A percentile compares a stretch with the other conserved stretches of the same genome.
Evolutionary conservation across 2,329 filamentous ascomycete species (phyloP).

Genomic region (Talaromyces pinophilus): DNA sequence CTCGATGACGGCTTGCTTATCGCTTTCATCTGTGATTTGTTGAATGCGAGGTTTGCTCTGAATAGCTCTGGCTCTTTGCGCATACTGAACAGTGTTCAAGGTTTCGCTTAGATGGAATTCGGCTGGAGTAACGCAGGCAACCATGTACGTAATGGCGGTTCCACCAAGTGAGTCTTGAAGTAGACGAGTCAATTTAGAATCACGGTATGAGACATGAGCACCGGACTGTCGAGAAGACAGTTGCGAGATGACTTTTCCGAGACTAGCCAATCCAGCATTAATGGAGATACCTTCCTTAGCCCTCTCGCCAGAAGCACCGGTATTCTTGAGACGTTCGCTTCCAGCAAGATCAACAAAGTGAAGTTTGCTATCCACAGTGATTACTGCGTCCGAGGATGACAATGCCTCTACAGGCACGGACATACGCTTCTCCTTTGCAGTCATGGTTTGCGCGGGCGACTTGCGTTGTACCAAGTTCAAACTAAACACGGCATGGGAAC

Average conservation of each 20-base stretch:
- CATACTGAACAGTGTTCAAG: slow-evolving; percentile 95
- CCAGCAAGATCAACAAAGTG: slow-evolving; percentile 98
- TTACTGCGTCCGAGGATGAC: slow-evolving; percentile 60
- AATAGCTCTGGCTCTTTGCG: slow-evolving; percentile 90
- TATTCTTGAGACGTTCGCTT: slow-evolving; percentile 96
- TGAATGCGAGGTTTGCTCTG: slow-evolving; percentile 98
- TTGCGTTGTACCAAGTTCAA: slow-evolving; percentile 86
- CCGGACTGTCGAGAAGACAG: slow-evolving; percentile 85
- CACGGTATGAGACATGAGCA: slow-evolving; percentile 93
- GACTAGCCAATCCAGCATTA: slow-evolving; percentile 88
- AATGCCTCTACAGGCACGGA: slow-evolving; percentile 84
- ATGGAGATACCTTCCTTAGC: slow-evolving; percentile 97
- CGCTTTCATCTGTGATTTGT: slow-evolving; percentile 80
- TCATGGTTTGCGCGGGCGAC: slow-evolving; percentile 43
- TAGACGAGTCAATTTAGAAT: slow-evolving; percentile 93
- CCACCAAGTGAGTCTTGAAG: slow-evolving; percentile 95
- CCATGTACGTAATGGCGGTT: slow-evolving; percentile 99
- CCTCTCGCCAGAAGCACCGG: slow-evolving; percentile 88
- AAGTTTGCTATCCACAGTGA: slow-evolving; percentile 95
- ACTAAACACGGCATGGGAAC: slow-evolving; percentile 96
- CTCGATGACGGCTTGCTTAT: slow-evolving; percentile 92
- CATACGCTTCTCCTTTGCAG: slow-evolving; percentile 74
- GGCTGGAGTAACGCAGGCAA: slow-evolving; percentile 94
- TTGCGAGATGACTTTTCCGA: slow-evolving; percentile 98
- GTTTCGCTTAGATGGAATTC: slow-evolving; percentile 98